These are phyloP conservation scores for Akanthomyces uredinophilus DNA, from an alignment of 2,329 filamentous ascomycete genomes.

Conservation along the genomic window DNA sequence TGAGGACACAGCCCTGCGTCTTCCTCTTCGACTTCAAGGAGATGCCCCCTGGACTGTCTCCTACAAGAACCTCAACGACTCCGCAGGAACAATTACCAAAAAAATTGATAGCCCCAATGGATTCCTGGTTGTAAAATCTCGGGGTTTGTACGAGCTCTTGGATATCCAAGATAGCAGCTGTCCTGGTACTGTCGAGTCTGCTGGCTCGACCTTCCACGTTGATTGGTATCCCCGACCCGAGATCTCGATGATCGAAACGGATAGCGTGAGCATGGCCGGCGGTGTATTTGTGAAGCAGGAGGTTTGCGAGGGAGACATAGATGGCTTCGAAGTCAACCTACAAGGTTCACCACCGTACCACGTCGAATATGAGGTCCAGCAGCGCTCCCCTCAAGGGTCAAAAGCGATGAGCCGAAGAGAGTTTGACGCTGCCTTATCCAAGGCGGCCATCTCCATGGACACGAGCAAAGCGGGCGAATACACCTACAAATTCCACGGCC, in stretches of 20 bases:
- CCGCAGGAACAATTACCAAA: conserved; percentile 40
- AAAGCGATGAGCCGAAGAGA: conserved; percentile 62
- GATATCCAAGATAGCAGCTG: conserved; percentile 76
- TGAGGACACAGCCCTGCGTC: conserved; percentile 65
- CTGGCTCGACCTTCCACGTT: conserved; percentile 71
- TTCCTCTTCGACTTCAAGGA: conserved; percentile 82
- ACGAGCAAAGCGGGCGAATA: conserved; percentile 78
- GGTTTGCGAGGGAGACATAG: conserved; percentile 92
- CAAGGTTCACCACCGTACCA: conserved; percentile 76
- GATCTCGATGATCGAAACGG: conserved; percentile 60
- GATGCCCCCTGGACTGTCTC: conserved; percentile 77
- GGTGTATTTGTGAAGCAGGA: conserved; percentile 66
- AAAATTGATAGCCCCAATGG: conserved; percentile 59
- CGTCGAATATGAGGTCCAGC: conserved; percentile 73
- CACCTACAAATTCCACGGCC: conserved; percentile 76
- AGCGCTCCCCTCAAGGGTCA: conserved; percentile 63
- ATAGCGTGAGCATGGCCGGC: conserved; percentile 51
- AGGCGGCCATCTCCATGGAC: conserved; percentile 78
- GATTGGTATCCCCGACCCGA: conserved; percentile 80
- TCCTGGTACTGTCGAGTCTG: conserved; percentile 70
- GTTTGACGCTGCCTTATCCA: conserved; percentile 70
- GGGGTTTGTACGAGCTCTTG: conserved; percentile 75
- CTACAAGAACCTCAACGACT: conserved; percentile 63
- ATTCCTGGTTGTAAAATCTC: conserved; percentile 56
- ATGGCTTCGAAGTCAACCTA: conserved; percentile 76